A percentile compares a stretch with the other conserved stretches of the same genome.
Conservation (phyloP, 495 filamentous ascomycete genomes). For the Penicillium paxilli region DNA sequence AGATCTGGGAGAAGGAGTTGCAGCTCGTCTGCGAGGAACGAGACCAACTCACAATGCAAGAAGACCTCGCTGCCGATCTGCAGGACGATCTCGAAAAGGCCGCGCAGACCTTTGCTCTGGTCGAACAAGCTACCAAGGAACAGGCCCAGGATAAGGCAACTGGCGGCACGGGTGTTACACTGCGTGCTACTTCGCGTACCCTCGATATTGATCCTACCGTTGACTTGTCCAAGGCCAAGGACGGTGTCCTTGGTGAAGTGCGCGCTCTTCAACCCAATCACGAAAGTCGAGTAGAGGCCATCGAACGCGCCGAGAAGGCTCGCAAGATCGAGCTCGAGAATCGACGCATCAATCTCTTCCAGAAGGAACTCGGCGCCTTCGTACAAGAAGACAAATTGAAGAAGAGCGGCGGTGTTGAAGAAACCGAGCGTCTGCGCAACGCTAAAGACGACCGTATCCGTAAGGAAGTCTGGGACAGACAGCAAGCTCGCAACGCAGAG, state of each 20-base stretch:
- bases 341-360: slow-evolving; percentile 74
- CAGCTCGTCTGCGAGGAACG: slow-evolving; percentile 92
- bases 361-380: slow-evolving; percentile 83
- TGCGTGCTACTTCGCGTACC: slow-evolving; percentile 57
- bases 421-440: slow-evolving; percentile 81
- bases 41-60: slow-evolving; percentile 89
- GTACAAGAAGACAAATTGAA: slow-evolving; percentile 91
- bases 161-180: slow-evolving; percentile 36
- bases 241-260: slow-evolving; percentile 89
- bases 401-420: slow-evolving; percentile 93
- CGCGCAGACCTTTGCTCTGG: slow-evolving; percentile 84
- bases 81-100: slow-evolving; percentile 95
- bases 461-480: slow-evolving; percentile 79
- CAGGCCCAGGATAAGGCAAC: slow-evolving; percentile 71
- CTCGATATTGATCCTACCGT: slow-evolving; percentile 63
- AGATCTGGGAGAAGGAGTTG: slow-evolving; percentile 97
- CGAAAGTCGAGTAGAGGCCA: slow-evolving; percentile 87
- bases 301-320: slow-evolving; percentile 89
- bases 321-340: slow-evolving; percentile 84
- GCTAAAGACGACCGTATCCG: slow-evolving; percentile 86
- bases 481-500: slow-evolving; percentile 51
- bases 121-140: slow-evolving; percentile 95
- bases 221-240: slow-evolving; percentile 81
- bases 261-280: slow-evolving; percentile 94
- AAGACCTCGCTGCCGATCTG: slow-evolving; percentile 88